Evolutionary conservation across 139 green algal genomes (phyloP), one percentile per base, ranked within the genome.

Genomic region (Edaphochlamys debaryana): DNA sequence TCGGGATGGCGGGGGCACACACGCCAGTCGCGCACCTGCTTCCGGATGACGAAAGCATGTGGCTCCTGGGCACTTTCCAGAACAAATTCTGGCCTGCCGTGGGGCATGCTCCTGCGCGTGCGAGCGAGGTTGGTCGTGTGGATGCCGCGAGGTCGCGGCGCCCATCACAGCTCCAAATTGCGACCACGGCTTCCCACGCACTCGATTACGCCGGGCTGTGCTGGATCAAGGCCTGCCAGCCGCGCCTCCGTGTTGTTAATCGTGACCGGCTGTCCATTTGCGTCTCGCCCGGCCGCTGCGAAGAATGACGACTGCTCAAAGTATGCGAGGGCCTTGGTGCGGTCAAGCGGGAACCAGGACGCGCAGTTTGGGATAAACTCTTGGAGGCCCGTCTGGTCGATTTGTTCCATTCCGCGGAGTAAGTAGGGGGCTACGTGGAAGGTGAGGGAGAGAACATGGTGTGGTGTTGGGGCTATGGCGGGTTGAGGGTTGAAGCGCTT

Each of bases 211-310:
- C 76, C 76, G 2, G 76, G 76, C 0, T 67, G 32, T 7, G 76
- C 76, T 25, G 76, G 76, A 34, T 82, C 76, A 9, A 82, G 62
- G 1, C 76, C 76, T 7, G 76, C 76, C 9, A 74, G 62, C 63
- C 76, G n/a, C 22, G 76, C 76, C 37, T 82, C 76, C 6, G 76
- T 82, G 76, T 82, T 82, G 76, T 82, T 82, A 29, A 82, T 50
- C 17, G 41, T 66, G 34, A 82, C 25, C 30, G 60, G 63, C 76
- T 74, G 62, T 20, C 76, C 76, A 66, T 82, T 82, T 50, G 41
- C 29, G 30, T 82, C 76, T 15, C 63, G 11, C 3, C 63, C 42
- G 13, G 76, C 76, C 34, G 76, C 76, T 6, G 62, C 42, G 34
- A 74, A 82, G 37, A 82, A 82, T 0, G 76, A 82, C 20, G 76